Conservation (phyloP, 495 filamentous ascomycete genomes). For the Aspergillus cavernicola region DNA sequence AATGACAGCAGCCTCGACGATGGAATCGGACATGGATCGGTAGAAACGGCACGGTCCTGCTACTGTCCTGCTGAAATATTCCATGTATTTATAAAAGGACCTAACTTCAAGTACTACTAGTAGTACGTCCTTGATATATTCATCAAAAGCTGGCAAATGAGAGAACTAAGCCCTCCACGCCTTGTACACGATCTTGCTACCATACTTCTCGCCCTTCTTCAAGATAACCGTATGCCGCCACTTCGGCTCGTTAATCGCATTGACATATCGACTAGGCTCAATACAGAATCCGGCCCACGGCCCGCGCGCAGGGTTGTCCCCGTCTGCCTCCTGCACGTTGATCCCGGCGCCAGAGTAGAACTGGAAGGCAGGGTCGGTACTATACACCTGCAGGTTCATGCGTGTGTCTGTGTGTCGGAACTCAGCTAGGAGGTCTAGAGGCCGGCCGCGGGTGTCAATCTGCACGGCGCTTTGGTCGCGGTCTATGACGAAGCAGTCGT, state of each 20-base stretch:
- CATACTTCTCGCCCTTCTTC: conserved; percentile 76
- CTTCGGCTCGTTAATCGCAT: conserved; percentile 74
- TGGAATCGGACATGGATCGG: background rate
- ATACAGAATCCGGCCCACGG: conserved; percentile 78
- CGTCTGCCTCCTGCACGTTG: conserved; percentile 67
- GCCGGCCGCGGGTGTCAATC: conserved; percentile 68
- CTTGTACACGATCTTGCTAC: conserved; percentile 71
- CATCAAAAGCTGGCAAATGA: background rate
- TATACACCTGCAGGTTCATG: conserved; percentile 77
- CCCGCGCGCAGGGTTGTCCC: conserved; percentile 53
- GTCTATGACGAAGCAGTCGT: conserved; percentile 85
- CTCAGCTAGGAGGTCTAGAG: conserved; percentile 59
- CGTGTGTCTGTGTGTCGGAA: conserved; percentile 67
- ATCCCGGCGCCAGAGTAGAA: conserved; percentile 90
- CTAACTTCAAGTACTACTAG: no score
- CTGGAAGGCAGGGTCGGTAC: conserved; percentile 93
- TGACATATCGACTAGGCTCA: conserved; percentile 86
- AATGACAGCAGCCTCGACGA: background rate
- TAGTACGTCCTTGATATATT: no score
- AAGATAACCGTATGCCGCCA: conserved; percentile 75
- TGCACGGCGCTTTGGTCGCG: conserved; percentile 57
- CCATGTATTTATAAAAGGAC: no score
- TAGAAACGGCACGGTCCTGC: background rate
- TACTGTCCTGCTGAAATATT: background rate
- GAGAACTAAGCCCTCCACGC: conserved; percentile 61